Evolutionary conservation across 768 basidiomycete genomes (phyloP).

Genomic region (Candolleomyces efflorescens): DNA sequence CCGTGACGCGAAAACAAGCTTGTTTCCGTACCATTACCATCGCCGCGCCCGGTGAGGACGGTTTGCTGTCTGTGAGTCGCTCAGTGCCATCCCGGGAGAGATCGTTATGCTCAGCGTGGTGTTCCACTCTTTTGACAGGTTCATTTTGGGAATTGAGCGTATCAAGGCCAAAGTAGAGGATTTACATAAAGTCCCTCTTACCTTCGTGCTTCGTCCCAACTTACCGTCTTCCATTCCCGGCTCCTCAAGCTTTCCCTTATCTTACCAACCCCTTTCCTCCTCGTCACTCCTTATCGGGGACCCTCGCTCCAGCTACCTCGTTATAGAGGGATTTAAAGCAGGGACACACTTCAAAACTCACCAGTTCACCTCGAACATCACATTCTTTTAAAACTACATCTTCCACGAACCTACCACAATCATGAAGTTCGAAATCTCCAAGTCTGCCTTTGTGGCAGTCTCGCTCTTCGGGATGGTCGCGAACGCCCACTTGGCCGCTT

Average conservation of each 20-base stretch:
- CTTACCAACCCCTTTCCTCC: background rate
- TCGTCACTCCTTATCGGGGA: background rate
- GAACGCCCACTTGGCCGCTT: constrained; percentile 40
- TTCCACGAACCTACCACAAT: background rate
- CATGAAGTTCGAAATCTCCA: background rate
- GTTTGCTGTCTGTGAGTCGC: background rate
- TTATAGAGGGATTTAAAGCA: background rate
- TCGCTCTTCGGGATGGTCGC: constrained; percentile 10
- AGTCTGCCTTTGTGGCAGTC: background rate
- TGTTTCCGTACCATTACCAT: background rate
- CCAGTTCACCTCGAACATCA: background rate
- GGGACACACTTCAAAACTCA: background rate
- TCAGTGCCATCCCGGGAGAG: background rate
- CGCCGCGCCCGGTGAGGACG: background rate
- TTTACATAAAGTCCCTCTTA: background rate
- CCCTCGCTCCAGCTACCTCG: background rate
- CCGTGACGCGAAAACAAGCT: too few relatives aligned
- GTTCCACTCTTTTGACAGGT: too few relatives aligned
- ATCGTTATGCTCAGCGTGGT: background rate
- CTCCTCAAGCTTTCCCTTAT: background rate
- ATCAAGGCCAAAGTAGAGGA: background rate
- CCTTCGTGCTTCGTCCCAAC: background rate
- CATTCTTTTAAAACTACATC: background rate
- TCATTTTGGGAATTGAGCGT: too few relatives aligned
- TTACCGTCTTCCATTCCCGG: background rate